phyloP scores from a whole-genome alignment of 768 basidiomycete genomes.

The Kwoniella sp. region DNA sequence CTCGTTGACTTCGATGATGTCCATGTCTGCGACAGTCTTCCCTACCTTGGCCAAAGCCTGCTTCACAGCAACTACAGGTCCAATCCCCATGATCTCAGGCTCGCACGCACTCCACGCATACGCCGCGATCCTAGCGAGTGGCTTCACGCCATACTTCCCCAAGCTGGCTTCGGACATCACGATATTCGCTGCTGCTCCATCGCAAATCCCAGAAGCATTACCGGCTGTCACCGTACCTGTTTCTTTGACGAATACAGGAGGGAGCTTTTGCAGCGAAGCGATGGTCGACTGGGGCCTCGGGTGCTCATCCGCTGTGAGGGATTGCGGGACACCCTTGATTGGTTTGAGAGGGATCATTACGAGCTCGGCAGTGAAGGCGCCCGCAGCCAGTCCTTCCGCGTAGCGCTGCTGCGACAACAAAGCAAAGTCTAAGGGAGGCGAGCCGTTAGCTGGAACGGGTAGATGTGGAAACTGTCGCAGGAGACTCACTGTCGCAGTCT shows the following conservation, averaged over 20 bases:
- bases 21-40: constrained; percentile 56
- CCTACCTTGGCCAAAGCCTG: constrained; percentile 42
- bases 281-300: constrained; percentile 56
- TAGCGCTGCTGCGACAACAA: constrained; percentile 56
- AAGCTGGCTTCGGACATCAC: constrained; percentile 56
- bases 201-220: constrained; percentile 57
- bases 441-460: not conserved
- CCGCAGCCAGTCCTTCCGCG: constrained; percentile 44
- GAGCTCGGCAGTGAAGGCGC: constrained; percentile 52
- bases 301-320: constrained; percentile 55
- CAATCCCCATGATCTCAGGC: constrained; percentile 59
- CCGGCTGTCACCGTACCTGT: constrained; percentile 57
- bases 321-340: constrained; percentile 41
- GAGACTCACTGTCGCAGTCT: constrained; percentile 54
- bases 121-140: constrained; percentile 55
- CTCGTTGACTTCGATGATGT: constrained; percentile 56
- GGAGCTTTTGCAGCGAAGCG: constrained; percentile 51
- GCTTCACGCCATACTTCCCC: constrained; percentile 53
- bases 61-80: constrained; percentile 53
- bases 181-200: constrained; percentile 59
- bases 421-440: constrained; percentile 45
- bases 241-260: constrained; percentile 55
- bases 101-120: constrained; percentile 58
- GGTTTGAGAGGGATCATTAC: constrained; percentile 45
- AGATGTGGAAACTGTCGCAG: not conserved